Evolutionary conservation across 2,329 filamentous ascomycete species (phyloP).

Genomic region (Fonsecaea multimorphosa): DNA sequence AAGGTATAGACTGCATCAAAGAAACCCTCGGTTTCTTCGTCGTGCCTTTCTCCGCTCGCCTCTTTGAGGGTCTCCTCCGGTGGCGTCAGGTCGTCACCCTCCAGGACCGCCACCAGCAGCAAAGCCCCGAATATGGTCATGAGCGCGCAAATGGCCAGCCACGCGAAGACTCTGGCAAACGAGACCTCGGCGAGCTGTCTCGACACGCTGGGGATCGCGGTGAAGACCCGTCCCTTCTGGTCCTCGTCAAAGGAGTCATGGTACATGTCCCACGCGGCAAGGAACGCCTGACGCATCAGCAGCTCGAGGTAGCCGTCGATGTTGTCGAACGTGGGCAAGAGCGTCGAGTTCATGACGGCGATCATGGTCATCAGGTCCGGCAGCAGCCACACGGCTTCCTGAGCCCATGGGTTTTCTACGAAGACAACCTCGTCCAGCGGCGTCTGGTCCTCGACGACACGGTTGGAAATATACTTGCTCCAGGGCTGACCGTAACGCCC

Average conservation of each 20-base stretch:
- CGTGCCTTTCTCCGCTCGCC: neutral
- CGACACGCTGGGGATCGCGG: neutral
- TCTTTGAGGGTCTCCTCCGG: neutral
- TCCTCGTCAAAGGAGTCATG: neutral
- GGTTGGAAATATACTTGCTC: conserved; percentile 24
- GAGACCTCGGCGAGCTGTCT: neutral
- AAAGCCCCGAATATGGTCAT: neutral
- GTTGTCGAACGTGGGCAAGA: conserved; percentile 27
- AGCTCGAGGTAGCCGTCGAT: conserved; percentile 25
- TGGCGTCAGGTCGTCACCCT: neutral
- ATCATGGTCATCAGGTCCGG: conserved; percentile 28
- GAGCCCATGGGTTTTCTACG: conserved; percentile 16
- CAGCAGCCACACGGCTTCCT: conserved; percentile 26
- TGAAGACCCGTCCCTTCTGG: neutral
- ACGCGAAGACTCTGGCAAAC: neutral
- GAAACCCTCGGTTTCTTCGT: neutral
- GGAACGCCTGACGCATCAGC: conserved; percentile 25
- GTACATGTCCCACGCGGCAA: conserved; percentile 24
- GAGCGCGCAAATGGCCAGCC: neutral
- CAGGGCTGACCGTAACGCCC: conserved; percentile 15
- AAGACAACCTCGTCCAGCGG: conserved; percentile 11
- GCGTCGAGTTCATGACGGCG: conserved; percentile 26
- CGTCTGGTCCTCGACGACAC: conserved; percentile 25
- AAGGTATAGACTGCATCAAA: neutral
- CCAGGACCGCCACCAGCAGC: neutral